Evolutionary conservation across 2,329 filamentous ascomycete species (phyloP).

Genomic region (Pyricularia sp.): DNA sequence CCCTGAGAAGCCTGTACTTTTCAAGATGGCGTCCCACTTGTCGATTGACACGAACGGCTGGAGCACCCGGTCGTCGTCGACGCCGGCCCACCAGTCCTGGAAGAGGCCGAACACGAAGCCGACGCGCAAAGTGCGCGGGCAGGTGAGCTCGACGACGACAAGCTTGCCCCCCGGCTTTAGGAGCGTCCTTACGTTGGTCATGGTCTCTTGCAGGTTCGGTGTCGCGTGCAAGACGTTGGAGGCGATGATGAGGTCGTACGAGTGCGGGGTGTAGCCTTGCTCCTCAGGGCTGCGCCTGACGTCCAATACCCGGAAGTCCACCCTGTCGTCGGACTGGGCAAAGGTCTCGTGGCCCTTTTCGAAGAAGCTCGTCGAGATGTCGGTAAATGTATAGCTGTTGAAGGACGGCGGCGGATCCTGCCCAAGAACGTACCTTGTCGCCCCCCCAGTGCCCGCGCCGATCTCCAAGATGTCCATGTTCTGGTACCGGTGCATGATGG

Average conservation of each 20-base stretch:
- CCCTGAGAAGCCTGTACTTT: no score
- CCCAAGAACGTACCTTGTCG: constrained; percentile 8
- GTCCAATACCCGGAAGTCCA: constrained; percentile 17
- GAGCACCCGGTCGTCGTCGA: no score
- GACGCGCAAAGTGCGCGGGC: constrained; percentile 1
- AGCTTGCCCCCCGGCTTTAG: constrained; percentile 23
- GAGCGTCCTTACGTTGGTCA: constrained; percentile 16
- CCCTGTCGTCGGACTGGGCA: constrained; percentile 10
- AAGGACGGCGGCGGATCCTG: background rate
- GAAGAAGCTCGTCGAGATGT: constrained; percentile 25
- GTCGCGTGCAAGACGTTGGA: constrained; percentile 18
- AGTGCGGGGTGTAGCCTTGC: constrained; percentile 18
- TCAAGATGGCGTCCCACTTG: no score
- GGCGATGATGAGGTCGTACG: constrained; percentile 20
- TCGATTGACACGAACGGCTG: no score
- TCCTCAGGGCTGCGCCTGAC: constrained; percentile 14
- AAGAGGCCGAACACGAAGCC: constrained; percentile 3
- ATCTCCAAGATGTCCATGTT: constrained; percentile 2
- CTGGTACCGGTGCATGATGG: constrained; percentile 3
- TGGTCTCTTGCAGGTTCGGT: constrained; percentile 9
- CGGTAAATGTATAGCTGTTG: constrained; percentile 19
- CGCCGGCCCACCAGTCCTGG: constrained; percentile 3
- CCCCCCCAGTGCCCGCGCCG: constrained; percentile 18
- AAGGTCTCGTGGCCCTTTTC: constrained; percentile 13
- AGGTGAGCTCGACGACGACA: constrained; percentile 8